Base-by-base conservation (phyloP, 768 basidiomycete species). In the Naganishia vishniacii region DNA sequence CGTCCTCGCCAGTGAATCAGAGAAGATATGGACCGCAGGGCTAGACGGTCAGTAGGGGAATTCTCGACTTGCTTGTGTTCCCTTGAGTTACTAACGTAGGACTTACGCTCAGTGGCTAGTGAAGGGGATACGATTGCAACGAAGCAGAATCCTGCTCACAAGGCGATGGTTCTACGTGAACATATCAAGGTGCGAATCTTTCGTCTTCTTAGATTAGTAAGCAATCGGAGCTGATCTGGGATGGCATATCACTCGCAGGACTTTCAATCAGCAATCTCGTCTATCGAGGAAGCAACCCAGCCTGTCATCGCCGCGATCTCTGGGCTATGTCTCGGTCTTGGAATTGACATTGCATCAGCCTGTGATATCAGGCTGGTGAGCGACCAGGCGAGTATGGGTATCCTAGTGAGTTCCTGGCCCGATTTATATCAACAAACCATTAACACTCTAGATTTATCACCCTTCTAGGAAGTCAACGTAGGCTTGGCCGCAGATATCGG, bases 401-500 rank as follows among this genome's bases (percentile, higher is more conserved):
- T 94, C 78, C 88, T 89, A 79, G 89, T 85, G 46, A 51, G 81
- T 65, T 1, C 11, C 42, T 42, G 29, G 6, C 15, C 25, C 34
- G 7, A 20, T 15, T 3, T 32, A 44, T n/a, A 20, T 4, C 40
- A 25, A 20, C 42, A n/a, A n/a, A n/a, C n/a, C n/a, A n/a, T n/a
- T n/a, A n/a, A n/a, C n/a, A n/a, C n/a, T n/a, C n/a, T n/a, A n/a
- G n/a, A n/a, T n/a, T n/a, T n/a, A 25, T 20, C n/a, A 20, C 3
- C 26, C 1, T 26, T 41, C 71, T n/a, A 90, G 88, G 89, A 93
- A 81, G 86, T 90, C 2, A 88, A 91, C 71, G 82, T 91, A 26
- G 91, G 88, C 0, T 80, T 94, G 0, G 91, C 91, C 2, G 86
- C 91, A 0, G 91, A 93, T 72, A 85, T 92, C 42, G 92, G 92